A percentile compares a stretch with the other conserved stretches of the same genome.
Conservation (phyloP, 2,329 filamentous ascomycete species). For the Cordyceps fumosorosea region DNA sequence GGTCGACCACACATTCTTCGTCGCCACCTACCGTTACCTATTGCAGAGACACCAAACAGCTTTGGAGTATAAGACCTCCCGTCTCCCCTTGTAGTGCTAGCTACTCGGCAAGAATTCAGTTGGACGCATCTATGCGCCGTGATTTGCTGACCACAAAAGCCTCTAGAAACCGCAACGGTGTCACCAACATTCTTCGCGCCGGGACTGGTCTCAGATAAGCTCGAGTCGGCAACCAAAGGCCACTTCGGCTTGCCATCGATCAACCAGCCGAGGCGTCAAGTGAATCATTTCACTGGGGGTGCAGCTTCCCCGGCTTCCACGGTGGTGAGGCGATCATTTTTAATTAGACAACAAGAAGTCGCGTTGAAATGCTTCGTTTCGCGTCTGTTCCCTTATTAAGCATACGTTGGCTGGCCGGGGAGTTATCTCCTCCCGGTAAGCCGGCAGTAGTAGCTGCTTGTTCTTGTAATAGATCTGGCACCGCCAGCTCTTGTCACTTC, state of each 20-base stretch:
- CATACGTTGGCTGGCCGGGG: no score
- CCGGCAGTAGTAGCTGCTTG: neutral
- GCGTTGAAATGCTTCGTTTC: neutral
- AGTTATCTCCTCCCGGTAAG: neutral
- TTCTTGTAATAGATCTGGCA: neutral
- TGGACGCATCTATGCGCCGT: neutral
- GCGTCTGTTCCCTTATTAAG: neutral
- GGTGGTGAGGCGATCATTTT: neutral
- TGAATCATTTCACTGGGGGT: neutral
- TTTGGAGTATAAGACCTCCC: no score
- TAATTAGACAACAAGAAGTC: neutral
- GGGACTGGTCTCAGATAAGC: neutral
- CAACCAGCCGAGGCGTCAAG: neutral
- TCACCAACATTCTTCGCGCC: neutral
- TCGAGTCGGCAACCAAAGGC: neutral
- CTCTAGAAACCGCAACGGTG: neutral
- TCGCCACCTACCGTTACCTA: neutral
- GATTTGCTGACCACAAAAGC: no score
- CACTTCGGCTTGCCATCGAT: neutral
- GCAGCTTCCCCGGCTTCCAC: neutral
- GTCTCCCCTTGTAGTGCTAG: neutral
- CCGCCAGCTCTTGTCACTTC: neutral
- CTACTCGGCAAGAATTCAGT: neutral
- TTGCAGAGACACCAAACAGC: neutral
- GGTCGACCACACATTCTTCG: neutral